Evolutionary conservation across 768 basidiomycete genomes (phyloP), one percentile per base, ranked within the genome.

Genomic region (Pisolithus marmoratus): DNA sequence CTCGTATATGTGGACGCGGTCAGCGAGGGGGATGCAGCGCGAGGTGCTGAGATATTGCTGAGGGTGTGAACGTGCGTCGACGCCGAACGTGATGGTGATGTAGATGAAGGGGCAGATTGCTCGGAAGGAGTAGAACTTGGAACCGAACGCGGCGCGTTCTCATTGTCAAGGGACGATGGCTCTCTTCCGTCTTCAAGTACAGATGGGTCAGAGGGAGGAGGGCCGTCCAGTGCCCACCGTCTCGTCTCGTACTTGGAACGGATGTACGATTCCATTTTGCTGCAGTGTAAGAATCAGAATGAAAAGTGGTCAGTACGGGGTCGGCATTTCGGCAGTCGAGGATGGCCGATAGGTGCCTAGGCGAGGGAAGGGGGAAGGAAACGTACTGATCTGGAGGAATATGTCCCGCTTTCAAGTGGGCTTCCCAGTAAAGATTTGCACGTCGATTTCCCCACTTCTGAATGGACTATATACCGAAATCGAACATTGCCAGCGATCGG

Each of bases 231-330:
- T 2, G 94, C 95, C 95, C 95, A 99, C 52, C 95, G 77, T 23
- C 80, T 78, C 2, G 87, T 83, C 69, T 99, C 95, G 67, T 99
- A 99, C 68, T 99, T 98, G 20, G 90, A 94, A 46, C 95, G 86
- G 54, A 98, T 89, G 70, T 94, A 98, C 0, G 90, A 93, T 52
- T 98, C 95, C 77, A 98, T 94, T 80, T 98, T 98, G 67, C 94
- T 95, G 64, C n/a, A 51, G 36, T 43, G 20, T 17, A 29, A 29
- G 29, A 29, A 29, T 3, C 29, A 29, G 29, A 29, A 29, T 29
- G 8, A 8, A 11, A 4, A 8, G 3, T 12, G 15, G 34, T 34
- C 34, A 34, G 34, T 34, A 34, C 5, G 34, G 34, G 34, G 14
- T 34, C 34, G 34, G 12, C 34, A 34, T 14, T 34, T 14, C 34